phyloP scores from a whole-genome alignment of 1,284 basidiomycete species.

The Fomitopsis pinicola region DNA sequence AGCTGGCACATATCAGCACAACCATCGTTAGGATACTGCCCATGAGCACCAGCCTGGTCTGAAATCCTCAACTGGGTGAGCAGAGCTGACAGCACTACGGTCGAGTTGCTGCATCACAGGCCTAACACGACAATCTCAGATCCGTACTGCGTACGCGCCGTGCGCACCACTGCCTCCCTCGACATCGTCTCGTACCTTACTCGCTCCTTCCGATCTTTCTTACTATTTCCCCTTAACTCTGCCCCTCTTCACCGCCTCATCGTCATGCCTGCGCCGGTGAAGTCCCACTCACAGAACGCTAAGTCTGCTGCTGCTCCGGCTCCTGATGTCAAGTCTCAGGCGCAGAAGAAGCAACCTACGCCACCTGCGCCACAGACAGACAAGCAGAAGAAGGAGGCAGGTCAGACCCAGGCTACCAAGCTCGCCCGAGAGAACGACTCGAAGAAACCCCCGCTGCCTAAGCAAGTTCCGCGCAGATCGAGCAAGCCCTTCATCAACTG shows the following conservation, averaged over 20 bases:
- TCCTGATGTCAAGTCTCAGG: neutral
- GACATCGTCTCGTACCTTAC: constrained; percentile 1
- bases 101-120: neutral
- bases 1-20: no score
- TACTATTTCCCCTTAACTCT: neutral
- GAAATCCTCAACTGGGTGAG: no score
- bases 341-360: constrained; percentile 5
- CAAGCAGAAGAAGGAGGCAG: constrained; percentile 21
- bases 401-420: constrained; percentile 12
- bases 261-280: constrained; percentile 2
- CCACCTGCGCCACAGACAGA: constrained; percentile 5
- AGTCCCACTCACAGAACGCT: constrained; percentile 12
- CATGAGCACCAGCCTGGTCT: no score
- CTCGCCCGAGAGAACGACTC: constrained; percentile 10
- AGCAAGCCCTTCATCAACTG: constrained; percentile 89
- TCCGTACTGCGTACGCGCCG: neutral
- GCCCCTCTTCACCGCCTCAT: neutral
- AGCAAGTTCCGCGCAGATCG: constrained; percentile 57
- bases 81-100: neutral
- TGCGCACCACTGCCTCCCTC: constrained; percentile 1
- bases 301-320: constrained; percentile 8
- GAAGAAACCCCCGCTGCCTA: constrained; percentile 23
- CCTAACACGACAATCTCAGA: neutral
- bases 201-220: constrained; percentile 1
- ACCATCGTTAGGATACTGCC: no score